Base-by-base conservation (phyloP, 2,329 filamentous ascomycete genomes). In the Claviceps pusilla region DNA sequence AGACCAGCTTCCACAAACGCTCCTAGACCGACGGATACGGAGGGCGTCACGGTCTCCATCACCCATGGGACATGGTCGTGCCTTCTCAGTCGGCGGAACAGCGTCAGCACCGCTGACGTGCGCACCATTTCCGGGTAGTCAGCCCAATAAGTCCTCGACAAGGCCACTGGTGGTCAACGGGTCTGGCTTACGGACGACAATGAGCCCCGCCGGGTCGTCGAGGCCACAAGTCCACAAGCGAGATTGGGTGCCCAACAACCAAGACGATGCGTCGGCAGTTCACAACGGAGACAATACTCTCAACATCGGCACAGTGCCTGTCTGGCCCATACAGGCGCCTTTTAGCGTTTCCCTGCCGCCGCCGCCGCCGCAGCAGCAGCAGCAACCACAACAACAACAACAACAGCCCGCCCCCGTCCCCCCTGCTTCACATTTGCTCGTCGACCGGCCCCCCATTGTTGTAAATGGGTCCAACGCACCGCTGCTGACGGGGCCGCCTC, bases 31-130 rank as follows among this genome's bases (percentile, higher is more conserved):
- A 29, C 68, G 76, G 43, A 78, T 79, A 64, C 72, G 71, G 59
- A 70, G 76, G 42, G 73, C 73, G 2, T 80, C 77, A 2, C 71
- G 77, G 14, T 81, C 78, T 5, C 78, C 77, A 12, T 82, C 78
- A 3, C 77, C 78, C 0, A 65, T 78, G 2, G 74, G 76, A 3
- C 76, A 78, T 55, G 64, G 68, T 47, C 71, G 76, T 50, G 69
- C 71, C 1, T 69, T 71, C 37, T 73, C 75, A 0, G 60, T 67
- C 0, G 71, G 69, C 4, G 70, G 67, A 28, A 66, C 67, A 45
- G 69, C 72, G 1, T 65, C 70, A 0, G 67, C 74, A 2, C 59
- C 72, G n/a, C 60, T 62, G n/a, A 46, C 60, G 35, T 67, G 71
- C 2, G 65, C 66, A 0, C 65, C 72, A 1, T 72, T 73, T 48